These are phyloP conservation scores for Acer saccharum DNA, from an alignment of 345 rosid genomes.

Conservation along the genomic window DNA sequence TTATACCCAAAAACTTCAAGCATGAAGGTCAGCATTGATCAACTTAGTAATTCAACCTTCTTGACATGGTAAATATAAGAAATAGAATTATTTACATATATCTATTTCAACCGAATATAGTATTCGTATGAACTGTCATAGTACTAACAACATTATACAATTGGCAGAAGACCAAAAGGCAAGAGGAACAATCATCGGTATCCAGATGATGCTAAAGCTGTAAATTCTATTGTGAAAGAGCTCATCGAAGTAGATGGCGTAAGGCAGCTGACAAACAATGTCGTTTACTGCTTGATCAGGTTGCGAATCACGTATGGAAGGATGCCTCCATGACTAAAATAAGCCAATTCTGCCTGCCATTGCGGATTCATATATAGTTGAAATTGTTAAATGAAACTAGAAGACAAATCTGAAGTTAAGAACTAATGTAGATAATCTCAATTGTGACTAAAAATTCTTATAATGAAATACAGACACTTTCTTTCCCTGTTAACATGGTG, in stretches of 20 bases:
- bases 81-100: not conserved
- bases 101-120: not conserved
- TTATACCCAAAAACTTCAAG: not conserved
- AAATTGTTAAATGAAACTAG: slow-evolving; percentile 8
- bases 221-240: not conserved
- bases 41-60: slow-evolving; percentile 49
- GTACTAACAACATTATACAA: not conserved
- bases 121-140: not conserved
- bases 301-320: slow-evolving; percentile 89
- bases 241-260: not conserved
- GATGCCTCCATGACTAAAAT: slow-evolving; percentile 92
- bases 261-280: not conserved
- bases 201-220: too few species aligned
- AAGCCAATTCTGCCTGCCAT: slow-evolving; percentile 86
- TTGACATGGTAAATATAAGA: not conserved
- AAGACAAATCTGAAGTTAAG: not conserved
- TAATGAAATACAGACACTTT: too few species aligned
- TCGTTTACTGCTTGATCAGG: slow-evolving; percentile 56
- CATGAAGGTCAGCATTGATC: not conserved
- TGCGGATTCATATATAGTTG: not conserved
- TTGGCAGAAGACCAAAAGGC: not conserved
- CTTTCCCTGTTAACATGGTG: too few species aligned
- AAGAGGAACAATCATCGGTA: too few species aligned
- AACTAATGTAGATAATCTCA: not conserved
- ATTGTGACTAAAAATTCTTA: not conserved